Base-by-base conservation (phyloP, 768 basidiomycete species). In the Cystofilobasidium capitatum region DNA sequence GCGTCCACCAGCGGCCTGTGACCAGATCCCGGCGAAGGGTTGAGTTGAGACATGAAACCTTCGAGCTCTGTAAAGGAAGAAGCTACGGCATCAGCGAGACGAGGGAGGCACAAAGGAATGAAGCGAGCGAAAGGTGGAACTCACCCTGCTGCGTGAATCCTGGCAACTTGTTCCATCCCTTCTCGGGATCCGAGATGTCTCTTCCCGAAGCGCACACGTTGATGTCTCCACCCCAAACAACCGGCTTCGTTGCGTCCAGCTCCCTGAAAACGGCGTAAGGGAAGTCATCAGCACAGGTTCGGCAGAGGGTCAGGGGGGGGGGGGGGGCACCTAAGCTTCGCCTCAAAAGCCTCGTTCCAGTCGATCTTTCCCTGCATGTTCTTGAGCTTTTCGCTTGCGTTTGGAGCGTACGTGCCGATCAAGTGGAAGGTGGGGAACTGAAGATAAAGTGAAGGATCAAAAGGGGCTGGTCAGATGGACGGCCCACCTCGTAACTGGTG, bases 311-410 rank as follows among this genome's bases (percentile, higher is more conserved):
- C 10, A 24, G 12, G 10, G 22, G 10, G 29, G 47, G 47, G 5
- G 40, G 20, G 20, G 40, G 20, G n/a, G 47, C 24, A 49, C 47
- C 51, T 26, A 17, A 69, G 57, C 49, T 59, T 51, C 36, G 57
- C 68, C 36, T 69, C 68, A 40, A 69, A 69, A 14, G 68, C 68
- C 13, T 31, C 47, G 63, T 69, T 69, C 68, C 68, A 69, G 9
- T 33, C 62, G 26, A 42, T 44, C 58, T 69, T 69, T 20, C 63
- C 68, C 20, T 64, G 55, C 49, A 69, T 49, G 36, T 65, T 64
- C 44, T 64, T 64, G 31, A 69, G 62, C 26, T 42, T 42, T 22
- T 64, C 62, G n/a, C 40, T 31, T 26, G 68, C 68, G 58, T 69
- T 69, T 20, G 68, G 68, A 10, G 45, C 68, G 36, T 69, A 69